Evolutionary conservation across 129 eudicot genomes (phyloP), one percentile per base, ranked within the genome.

Genomic region (Tagetes patula): DNA sequence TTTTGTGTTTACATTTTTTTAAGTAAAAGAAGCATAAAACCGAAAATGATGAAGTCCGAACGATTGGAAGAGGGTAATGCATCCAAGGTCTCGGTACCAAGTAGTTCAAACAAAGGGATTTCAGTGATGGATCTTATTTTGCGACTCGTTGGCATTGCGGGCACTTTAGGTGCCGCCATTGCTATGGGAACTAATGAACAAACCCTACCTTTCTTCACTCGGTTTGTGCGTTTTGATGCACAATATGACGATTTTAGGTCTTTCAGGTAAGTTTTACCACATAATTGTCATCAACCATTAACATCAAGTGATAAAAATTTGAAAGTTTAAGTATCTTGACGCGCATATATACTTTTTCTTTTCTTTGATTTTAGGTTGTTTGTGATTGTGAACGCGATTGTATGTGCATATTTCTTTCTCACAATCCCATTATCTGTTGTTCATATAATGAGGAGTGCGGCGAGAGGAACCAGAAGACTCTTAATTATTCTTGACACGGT

Each of bases 101-200:
- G 30, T 37, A 53, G 79, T 36, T 65, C 76, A 40, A 89, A 76
- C 84, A 82, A 84, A 79, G 85, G 84, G 46, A 58, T 89, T 50
- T 56, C 96, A 0, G 81, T 93, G n/a, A 31, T 84, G 37, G 98
- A 93, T 49, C 84, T 87, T 66, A 48, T 88, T 69, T 73, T 83
- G 9, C 77, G 96, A 38, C 67, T 86, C 13, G 65, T 87, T 31
- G 98, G 88, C 8, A 69, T 84, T 7, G 45, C 81, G 20, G 92
- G 83, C 7, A 87, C 98, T 27, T 55, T 90, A 67, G 98, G 79
- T 43, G 88, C 92, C 60, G 88, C 98, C 13, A 54, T 85, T 6
- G 90, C 90, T 53, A 89, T 87, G 98, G 98, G 92, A 32, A 89
- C 95, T 20, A 87, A 92, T 33, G 65, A 80, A 65, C 73, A 92